phyloP scores from a whole-genome alignment of 306 rosid genomes.

The Vigna angularis region DNA sequence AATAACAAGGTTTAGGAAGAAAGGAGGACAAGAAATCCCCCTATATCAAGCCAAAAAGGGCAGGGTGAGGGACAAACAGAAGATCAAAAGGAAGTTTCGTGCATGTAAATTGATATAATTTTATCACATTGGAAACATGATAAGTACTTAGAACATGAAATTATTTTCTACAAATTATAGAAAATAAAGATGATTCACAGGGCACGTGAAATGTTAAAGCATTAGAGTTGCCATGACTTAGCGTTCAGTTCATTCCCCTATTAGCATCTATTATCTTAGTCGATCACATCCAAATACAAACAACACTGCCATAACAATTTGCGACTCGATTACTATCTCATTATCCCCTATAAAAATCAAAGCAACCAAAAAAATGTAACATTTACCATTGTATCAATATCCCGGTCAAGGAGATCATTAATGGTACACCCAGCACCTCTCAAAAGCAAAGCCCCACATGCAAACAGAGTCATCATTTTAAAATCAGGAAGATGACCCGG shows the following conservation, averaged over 20 bases:
- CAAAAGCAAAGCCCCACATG: conserved; percentile 83
- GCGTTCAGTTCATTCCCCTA: conserved; percentile 17
- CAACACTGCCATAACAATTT: conserved; percentile 23
- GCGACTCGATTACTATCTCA: conserved; percentile 5
- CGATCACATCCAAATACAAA: conserved; percentile 22
- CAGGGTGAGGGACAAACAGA: neutral
- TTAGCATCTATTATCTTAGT: conserved; percentile 4
- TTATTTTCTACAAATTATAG: neutral
- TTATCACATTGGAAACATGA: conserved; percentile 17
- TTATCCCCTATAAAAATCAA: conserved; percentile 3
- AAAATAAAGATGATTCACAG: conserved; percentile 27
- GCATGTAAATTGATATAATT: conserved; percentile 27
- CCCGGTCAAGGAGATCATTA: conserved; percentile 86
- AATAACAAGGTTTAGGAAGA: conserved; percentile 10
- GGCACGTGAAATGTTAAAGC: conserved; percentile 30
- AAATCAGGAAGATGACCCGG: conserved; percentile 86
- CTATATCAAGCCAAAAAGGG: neutral
- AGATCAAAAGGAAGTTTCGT: neutral
- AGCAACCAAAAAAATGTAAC: conserved; percentile 21
- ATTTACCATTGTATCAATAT: conserved; percentile 77
- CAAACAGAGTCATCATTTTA: conserved; percentile 76
- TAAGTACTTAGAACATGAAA: neutral
- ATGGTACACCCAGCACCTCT: conserved; percentile 92
- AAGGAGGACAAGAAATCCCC: conserved; percentile 23
- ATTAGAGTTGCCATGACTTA: conserved; percentile 36